Percentiles rank a stretch among this genome's conserved stretches.
These are phyloP conservation scores for Ogataea ramenticola DNA, from an alignment of 805 yeast species.

Conservation along the genomic window DNA sequence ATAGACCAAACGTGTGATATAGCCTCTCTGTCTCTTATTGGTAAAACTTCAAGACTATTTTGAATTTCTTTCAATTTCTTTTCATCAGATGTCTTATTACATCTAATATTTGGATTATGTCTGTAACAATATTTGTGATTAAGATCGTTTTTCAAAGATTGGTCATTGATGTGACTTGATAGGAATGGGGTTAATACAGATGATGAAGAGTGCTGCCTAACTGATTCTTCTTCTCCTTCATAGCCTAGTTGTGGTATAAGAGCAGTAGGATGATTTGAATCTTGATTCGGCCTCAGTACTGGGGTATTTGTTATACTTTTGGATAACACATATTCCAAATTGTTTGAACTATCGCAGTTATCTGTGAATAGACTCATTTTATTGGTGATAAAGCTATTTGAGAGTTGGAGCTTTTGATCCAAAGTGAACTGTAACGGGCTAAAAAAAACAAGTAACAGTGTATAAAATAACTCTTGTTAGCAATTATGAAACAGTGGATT, in stretches of 20 bases:
- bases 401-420: no score
- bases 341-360: slow-evolving; percentile 13
- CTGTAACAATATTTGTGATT: slow-evolving; percentile 78
- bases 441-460: no score
- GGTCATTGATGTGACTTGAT: slow-evolving; percentile 28
- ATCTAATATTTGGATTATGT: slow-evolving; percentile 82
- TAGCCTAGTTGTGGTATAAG: slow-evolving; percentile 1
- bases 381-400: neutral
- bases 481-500: no score
- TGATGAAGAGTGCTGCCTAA: neutral
- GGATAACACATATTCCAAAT: slow-evolving; percentile 12
- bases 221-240: no score
- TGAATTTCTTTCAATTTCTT: slow-evolving; percentile 60
- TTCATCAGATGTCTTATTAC: slow-evolving; percentile 63
- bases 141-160: slow-evolving; percentile 41
- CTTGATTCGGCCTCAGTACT: neutral
- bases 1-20: slow-evolving; percentile 79
- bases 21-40: slow-evolving; percentile 67
- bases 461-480: no score
- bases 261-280: neutral
- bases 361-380: slow-evolving; percentile 14
- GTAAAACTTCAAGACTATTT: slow-evolving; percentile 45
- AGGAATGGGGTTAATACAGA: slow-evolving; percentile 29
- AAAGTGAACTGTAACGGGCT: no score
- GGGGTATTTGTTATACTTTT: slow-evolving; percentile 5